Percentiles rank a stretch among this genome's conserved stretches.
phyloP scores from a whole-genome alignment of 1,284 basidiomycete genomes.

The Volvariella volvacea region DNA sequence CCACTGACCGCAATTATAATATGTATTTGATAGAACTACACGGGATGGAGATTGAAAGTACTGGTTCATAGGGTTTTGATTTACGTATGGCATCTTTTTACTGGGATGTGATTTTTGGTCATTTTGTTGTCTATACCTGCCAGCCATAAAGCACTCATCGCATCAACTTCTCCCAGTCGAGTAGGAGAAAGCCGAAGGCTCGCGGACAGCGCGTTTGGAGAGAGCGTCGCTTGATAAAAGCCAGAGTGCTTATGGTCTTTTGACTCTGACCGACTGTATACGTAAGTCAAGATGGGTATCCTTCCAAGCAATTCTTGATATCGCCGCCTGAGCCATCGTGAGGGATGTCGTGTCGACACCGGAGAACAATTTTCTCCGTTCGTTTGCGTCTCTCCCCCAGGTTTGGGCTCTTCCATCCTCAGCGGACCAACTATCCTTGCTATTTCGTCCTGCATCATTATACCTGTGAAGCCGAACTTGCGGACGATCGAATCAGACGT shows the following conservation, averaged over 20 bases:
- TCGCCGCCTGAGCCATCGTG: constrained; percentile 60
- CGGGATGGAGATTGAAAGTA: constrained; percentile 61
- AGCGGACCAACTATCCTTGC: constrained; percentile 36
- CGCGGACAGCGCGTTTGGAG: constrained; percentile 15
- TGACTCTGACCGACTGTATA: constrained; percentile 17
- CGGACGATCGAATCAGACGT: background rate
- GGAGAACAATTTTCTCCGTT: background rate
- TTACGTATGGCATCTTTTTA: background rate
- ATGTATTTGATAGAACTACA: constrained; percentile 81
- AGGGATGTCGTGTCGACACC: constrained; percentile 25
- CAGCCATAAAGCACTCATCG: constrained; percentile 21
- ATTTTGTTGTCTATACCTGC: constrained; percentile 10
- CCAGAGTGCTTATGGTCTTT: background rate
- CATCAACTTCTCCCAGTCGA: constrained; percentile 19
- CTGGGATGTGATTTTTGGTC: background rate
- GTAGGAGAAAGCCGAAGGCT: constrained; percentile 10
- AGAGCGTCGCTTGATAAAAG: constrained; percentile 21
- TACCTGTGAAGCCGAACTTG: constrained; percentile 38
- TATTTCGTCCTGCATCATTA: constrained; percentile 39
- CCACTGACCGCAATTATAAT: constrained; percentile 64
- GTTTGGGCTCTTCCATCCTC: constrained; percentile 16
- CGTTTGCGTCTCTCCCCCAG: constrained; percentile 26
- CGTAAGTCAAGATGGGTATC: constrained; percentile 43
- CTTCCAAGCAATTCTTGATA: constrained; percentile 54
- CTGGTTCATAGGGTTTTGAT: background rate